Conservation (phyloP, 768 basidiomycete genomes). For the Mycena crocata region DNA sequence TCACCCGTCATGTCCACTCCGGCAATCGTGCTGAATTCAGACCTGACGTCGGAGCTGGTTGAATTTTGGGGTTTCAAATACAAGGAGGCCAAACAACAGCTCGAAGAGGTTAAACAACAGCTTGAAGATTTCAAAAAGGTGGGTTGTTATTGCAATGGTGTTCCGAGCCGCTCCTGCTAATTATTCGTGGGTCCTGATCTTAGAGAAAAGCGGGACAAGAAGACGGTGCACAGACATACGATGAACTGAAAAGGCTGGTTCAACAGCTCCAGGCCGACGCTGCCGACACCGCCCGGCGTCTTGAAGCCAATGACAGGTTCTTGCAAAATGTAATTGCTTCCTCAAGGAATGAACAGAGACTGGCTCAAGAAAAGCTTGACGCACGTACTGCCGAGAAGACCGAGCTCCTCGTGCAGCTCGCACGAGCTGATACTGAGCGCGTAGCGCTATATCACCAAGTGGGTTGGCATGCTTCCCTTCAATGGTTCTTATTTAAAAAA, state of each 20-base stretch:
- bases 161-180: too few relatives aligned
- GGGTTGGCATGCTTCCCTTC: not conserved
- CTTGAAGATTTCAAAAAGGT: constrained; percentile 4
- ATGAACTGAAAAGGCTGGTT: not conserved
- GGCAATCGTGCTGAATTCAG: not conserved
- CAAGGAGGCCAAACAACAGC: constrained; percentile 12
- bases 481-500: not conserved
- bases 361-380: constrained; percentile 1
- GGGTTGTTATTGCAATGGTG: too few relatives aligned
- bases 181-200: not conserved
- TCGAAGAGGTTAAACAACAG: constrained; percentile 14
- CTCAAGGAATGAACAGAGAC: not conserved
- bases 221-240: not conserved
- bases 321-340: constrained; percentile 6
- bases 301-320: constrained; percentile 12
- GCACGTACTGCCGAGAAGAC: not conserved
- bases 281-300: not conserved
- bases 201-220: not conserved
- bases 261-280: not conserved
- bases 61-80: constrained; percentile 28
- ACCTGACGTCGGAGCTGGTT: constrained; percentile 14
- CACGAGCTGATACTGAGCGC: constrained; percentile 8
- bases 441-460: constrained; percentile 19
- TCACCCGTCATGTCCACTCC: constrained; percentile 11
- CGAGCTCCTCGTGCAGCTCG: constrained; percentile 2